Evolutionary conservation across 768 basidiomycete genomes (phyloP), one percentile per base, ranked within the genome.

Genomic region (Tephrocybe sp.): DNA sequence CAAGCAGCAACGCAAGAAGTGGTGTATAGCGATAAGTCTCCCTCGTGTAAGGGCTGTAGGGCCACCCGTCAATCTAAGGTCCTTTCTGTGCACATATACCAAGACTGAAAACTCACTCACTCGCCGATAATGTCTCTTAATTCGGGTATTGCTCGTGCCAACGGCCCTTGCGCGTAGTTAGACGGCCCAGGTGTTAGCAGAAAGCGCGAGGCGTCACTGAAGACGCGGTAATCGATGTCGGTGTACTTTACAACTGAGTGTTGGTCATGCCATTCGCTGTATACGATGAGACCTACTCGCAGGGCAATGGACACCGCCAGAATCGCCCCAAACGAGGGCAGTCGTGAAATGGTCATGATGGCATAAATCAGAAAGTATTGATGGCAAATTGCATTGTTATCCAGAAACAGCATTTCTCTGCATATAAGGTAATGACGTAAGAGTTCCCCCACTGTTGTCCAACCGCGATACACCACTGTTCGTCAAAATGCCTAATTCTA

Each of bases 11-110:
- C 2, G 97, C 90, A 11, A 99, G 79, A 26, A 99, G 71, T 6
- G 97, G 97, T 0, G 97, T 98, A 67, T 99, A 99, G 17, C 97
- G 89, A 66, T 96, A 99, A 0, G 97, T 99, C 58, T 89, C 83
- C 34, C 97, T 80, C 10, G 76, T 79, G 66, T 98, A 99, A 7
- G 97, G 97, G 63, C 92, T 98, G 61, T 1, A 48, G 20, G 17
- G 30, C n/a, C 30, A 34, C 38, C 26, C 48, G 25, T 48, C 14
- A 55, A 26, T 56, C 50, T 51, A 50, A 36, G 26, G 25, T 17
- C 33, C 23, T 17, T 17, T 33, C n/a, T 30, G 26, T 63, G 50
- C 38, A 34, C 36, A 51, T 44, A 33, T 47, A 36, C 45, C 23
- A 17, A 55, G 42, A 54, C 45, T 14, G 39, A 25, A 45, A 40